Evolutionary conservation across 2,329 filamentous ascomycete genomes (phyloP), one percentile per base, ranked within the genome.

Genomic region (Stachybotrys elegans): DNA sequence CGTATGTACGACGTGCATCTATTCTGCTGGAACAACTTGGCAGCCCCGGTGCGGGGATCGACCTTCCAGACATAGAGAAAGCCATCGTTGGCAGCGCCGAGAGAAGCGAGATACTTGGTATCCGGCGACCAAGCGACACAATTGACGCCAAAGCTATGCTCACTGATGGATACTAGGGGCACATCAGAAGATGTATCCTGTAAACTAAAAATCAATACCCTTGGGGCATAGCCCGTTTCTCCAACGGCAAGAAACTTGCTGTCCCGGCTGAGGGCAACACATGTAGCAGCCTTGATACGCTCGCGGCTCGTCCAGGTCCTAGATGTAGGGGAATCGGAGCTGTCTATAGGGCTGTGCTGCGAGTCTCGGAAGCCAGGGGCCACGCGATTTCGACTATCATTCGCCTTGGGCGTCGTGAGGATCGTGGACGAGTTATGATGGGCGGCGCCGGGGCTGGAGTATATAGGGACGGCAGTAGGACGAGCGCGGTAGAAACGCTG

Each of bases 401-500:
- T 75, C 63, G 79, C 66, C 72, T 83, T 76, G 61, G 80, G 71
- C 54, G 81, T 75, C n/a, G 56, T 50, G 54, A 71, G 72, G 3
- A 77, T 72, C 6, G 74, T 72, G 14, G 73, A 71, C 11, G 72
- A 69, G 7, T 67, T 61, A 53, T 73, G 71, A 71, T 48, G 77
- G 60, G 58, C 76, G 47, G 82, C 59, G 56, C 75, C 53, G 61
- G 81, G 59, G 59, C 79, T 50, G n/a, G 31, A 12, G 72, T 86
- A 64, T 62, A 79, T 50, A 61, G 90, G 86, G 32, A 86, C 64
- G 6, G 88, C 86, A 19, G 83, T 81, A 11, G 91, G 90, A 23
- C 88, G 81, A 32, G 92, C 93, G 59, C 90, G 82, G 70, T 88
- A 97, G 71, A 97, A 97, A 47, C 89, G 84, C 62, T 97, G 92